These are phyloP conservation scores for Phytophthora pini DNA, from an alignment of 352 stramenopile genomes.

Conservation along the genomic window DNA sequence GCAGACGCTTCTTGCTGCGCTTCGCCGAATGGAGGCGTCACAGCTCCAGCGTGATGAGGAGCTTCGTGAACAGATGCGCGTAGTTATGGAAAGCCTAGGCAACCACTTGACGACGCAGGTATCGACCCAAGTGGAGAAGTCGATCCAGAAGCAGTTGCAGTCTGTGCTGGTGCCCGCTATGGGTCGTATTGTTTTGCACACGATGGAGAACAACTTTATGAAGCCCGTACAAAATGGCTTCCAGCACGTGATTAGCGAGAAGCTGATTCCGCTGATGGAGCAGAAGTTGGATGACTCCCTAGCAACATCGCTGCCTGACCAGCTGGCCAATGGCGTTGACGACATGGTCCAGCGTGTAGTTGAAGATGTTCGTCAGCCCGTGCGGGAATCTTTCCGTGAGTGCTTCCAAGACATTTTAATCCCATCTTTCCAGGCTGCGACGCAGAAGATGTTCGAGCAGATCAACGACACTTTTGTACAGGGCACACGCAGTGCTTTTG, in stretches of 20 bases:
- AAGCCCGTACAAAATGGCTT: slow-evolving; percentile 85
- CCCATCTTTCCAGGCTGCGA: slow-evolving; percentile 85
- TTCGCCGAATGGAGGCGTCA: slow-evolving; percentile 77
- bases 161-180: slow-evolving; percentile 83
- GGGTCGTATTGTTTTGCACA: slow-evolving; percentile 86
- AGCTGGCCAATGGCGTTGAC: slow-evolving; percentile 67
- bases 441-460: slow-evolving; percentile 91
- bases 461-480: slow-evolving; percentile 87
- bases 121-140: slow-evolving; percentile 79
- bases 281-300: slow-evolving; percentile 74
- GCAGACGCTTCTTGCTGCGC: slow-evolving; percentile 55
- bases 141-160: slow-evolving; percentile 86
- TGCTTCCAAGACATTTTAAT: slow-evolving; percentile 90
- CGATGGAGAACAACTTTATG: slow-evolving; percentile 91
- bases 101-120: slow-evolving; percentile 66
- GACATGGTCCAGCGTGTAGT: slow-evolving; percentile 81
- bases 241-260: slow-evolving; percentile 77
- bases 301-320: slow-evolving; percentile 57
- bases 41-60: slow-evolving; percentile 77
- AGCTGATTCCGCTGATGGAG: slow-evolving; percentile 77
- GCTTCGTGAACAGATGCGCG: slow-evolving; percentile 71
- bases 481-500: slow-evolving; percentile 68
- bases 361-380: slow-evolving; percentile 79
- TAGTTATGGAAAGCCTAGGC: slow-evolving; percentile 63
- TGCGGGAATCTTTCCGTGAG: slow-evolving; percentile 86